phyloP scores from a whole-genome alignment of 163 green algal genomes.

The Scenedesmus sp. region DNA sequence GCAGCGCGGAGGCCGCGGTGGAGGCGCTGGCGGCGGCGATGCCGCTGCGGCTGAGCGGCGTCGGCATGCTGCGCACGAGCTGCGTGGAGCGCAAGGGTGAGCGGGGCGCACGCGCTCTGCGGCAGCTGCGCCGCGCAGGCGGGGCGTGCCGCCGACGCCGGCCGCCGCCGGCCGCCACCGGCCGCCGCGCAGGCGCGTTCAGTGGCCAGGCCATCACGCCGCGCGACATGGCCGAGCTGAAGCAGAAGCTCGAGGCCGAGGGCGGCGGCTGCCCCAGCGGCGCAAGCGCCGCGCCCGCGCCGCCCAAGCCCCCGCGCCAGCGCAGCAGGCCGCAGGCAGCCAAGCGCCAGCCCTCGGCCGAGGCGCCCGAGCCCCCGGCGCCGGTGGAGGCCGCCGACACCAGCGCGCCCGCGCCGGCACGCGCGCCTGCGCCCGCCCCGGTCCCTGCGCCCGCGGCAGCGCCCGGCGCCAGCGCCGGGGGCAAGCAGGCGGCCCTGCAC shows the following conservation, averaged over 20 bases:
- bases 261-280: too few relatives aligned
- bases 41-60: conserved; percentile 13
- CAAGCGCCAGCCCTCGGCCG: too few relatives aligned
- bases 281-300: too few relatives aligned
- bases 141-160: not conserved
- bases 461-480: not conserved
- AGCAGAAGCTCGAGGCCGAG: conserved; percentile 10
- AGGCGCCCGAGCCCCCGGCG: too few relatives aligned
- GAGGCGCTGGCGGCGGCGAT: conserved; percentile 28
- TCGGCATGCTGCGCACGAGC: conserved; percentile 26
- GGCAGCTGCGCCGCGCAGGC: not conserved
- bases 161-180: not conserved
- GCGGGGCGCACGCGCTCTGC: too few relatives aligned
- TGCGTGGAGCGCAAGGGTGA: conserved; percentile 23
- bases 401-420: conserved; percentile 1
- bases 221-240: conserved; percentile 31
- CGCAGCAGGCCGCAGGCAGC: too few relatives aligned
- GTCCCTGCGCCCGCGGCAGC: too few relatives aligned
- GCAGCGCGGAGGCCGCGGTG: conserved; percentile 10
- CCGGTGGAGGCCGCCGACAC: conserved; percentile 2
- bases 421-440: too few relatives aligned
- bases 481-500: conserved; percentile 1
- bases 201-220: conserved; percentile 38
- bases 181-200: conserved; percentile 26
- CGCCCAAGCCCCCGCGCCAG: too few relatives aligned